Base-by-base conservation (phyloP, 768 basidiomycete genomes). In the Panaeolus papilionaceus region DNA sequence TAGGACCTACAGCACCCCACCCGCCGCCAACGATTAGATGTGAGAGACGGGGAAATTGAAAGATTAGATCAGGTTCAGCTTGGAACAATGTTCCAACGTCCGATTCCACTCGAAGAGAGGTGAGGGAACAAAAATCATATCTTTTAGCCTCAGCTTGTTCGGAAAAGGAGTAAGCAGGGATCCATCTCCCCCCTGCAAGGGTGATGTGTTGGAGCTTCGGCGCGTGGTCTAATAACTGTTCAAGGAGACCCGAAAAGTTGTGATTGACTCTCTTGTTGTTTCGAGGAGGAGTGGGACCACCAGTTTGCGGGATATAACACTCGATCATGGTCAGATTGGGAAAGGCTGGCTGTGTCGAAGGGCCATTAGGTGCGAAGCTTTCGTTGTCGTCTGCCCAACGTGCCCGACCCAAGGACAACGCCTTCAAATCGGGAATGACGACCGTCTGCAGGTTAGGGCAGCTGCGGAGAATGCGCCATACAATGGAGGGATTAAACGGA, bases 401-500 rank as follows among this genome's bases (percentile, higher is more conserved):
- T n/a, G 61, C 33, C 67, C 66, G 2, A 54, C 69, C 54, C 51
- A 62, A 4, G 58, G 63, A 38, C 63, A 69, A 20, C 66, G 33
- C 61, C 62, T 40, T 58, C 33, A 58, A 12, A 58, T 33, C 20
- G 4, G 54, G 54, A 33, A 58, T 58, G 33, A 37, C 54, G 14
- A 58, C 14, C 4, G 54, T 58, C 11, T 6, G 12, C 3, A 58
- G 26, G 28, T 58, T 58, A 2, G 54, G 54, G 14, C 54, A 58
- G 54, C 54, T 58, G 11, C 54, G 54, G 58, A 69, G 39, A 42
- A 69, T 64, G 23, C 66, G 66, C 14, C 66, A 40, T 3, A 65
- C 28, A n/a, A 64, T 63, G 23, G 39, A 23, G 14, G 69, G 69
- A 40, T 67, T 62, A 44, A 67, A 69, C 10, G 65, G 65, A 39